Evolutionary conservation across 2,329 filamentous ascomycete genomes (phyloP).

Genomic region (Fusarium nurragi): DNA sequence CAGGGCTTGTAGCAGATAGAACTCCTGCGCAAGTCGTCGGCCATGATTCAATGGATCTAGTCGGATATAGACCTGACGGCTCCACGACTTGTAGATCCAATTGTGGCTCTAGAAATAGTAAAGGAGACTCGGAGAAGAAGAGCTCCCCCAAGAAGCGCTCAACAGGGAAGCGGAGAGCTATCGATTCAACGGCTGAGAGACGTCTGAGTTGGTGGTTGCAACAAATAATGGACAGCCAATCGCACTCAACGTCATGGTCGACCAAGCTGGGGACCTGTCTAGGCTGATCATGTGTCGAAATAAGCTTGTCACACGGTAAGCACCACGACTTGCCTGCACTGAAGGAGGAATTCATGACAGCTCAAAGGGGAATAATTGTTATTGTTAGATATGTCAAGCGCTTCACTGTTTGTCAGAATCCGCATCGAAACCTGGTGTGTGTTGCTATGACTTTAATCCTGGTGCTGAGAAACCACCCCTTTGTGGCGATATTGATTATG

Average conservation of each 20-base stretch:
- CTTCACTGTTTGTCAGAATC: neutral
- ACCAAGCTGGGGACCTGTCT: slow-evolving; percentile 34
- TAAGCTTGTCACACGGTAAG: slow-evolving; percentile 29
- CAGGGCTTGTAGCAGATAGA: slow-evolving; percentile 23
- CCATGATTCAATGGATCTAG: slow-evolving; percentile 7
- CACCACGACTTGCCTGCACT: slow-evolving; percentile 5
- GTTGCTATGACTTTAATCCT: neutral
- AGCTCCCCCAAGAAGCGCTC: slow-evolving; percentile 6
- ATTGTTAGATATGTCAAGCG: neutral
- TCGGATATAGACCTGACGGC: neutral
- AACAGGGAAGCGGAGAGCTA: slow-evolving; percentile 17
- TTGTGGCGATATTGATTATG: slow-evolving; percentile 24
- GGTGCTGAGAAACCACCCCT: slow-evolving; percentile 1
- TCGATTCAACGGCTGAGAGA: slow-evolving; percentile 28
- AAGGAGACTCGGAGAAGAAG: slow-evolving; percentile 9
- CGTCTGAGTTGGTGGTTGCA: slow-evolving; percentile 36
- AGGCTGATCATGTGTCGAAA: slow-evolving; percentile 35
- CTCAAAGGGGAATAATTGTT: neutral
- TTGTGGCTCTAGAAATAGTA: slow-evolving; percentile 1
- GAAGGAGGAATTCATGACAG: neutral
- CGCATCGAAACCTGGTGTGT: neutral
- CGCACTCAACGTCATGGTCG: slow-evolving; percentile 27
- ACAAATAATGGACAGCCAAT: slow-evolving; percentile 36
- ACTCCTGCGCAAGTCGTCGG: slow-evolving; percentile 28
- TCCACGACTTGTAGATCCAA: slow-evolving; percentile 19